Evolutionary conservation across 75 land plant genomes (phyloP), one percentile per base, ranked within the genome.

Genomic region (Pinus tabuliformis): DNA sequence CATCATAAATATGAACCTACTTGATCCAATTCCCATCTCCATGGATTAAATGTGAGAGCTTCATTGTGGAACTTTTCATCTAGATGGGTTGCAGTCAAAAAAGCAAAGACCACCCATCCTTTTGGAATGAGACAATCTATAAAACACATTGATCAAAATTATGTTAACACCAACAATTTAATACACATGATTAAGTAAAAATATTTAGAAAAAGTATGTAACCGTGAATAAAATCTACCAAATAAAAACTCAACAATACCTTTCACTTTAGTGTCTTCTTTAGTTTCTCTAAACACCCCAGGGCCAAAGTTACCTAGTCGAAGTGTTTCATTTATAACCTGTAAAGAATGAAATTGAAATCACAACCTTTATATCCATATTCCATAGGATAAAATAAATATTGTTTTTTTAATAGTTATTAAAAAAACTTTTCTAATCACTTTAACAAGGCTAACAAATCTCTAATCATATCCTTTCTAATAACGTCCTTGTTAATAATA

Each of bases 251-350:
- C 2, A 49, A 11, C 11, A 9, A 21, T 62, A 62, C 70, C 70
- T 65, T 65, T 65, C 17, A 17, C 18, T 65, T 37, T 18, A 18
- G 37, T 37, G 42, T 65, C 70, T 65, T 65, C 21, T 6, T 15
- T 17, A 13, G 70, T 3, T 37, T 65, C 70, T 65, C 70, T 65
- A 42, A 65, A 65, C 2, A 65, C n/a, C 0, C n/a, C 70, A 1
- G 42, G 9, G 0, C n/a, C 70, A 37, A 65, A 18, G 70, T 65
- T 65, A 37, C 42, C 70, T 16, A 33, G 2, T 6, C 70, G 70
- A 6, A 65, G 70, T 6, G 70, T 65, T 65, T 65, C 70, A 6
- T 36, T 65, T 36, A 36, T 65, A 14, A 65, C 70, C 70, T 64
- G 68, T 36, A 4, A 63, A 11, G 33, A 3, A 39, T 39, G 5